Evolutionary conservation across 768 basidiomycete species (phyloP), one percentile per base, ranked within the genome.

Genomic region (Leucosporidium creatinivorum): DNA sequence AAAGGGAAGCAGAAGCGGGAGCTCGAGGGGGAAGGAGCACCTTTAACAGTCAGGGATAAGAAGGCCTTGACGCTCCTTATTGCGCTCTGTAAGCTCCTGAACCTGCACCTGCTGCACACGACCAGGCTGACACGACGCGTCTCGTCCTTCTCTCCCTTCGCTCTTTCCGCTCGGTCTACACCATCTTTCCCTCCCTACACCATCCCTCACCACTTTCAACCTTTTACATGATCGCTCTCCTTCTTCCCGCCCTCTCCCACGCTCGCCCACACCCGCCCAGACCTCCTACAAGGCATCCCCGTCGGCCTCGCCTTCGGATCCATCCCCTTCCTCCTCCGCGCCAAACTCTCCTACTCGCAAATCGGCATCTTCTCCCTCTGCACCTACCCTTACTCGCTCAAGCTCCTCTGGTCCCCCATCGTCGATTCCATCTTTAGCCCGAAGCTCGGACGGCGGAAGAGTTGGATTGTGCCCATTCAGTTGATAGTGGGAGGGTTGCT

Each of bases 391-490:
- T 99, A 98, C 81, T 96, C 92, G 26, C 85, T 99, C 75, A 99
- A 99, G 80, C 79, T 99, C 68, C 78, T 98, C 71, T 98, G 94
- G 93, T 94, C 92, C 10, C 96, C 96, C 61, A 88, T 99, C 69
- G 91, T 99, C 63, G 96, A 99, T 76, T 89, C 94, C 2, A 81
- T 88, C 70, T 99, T 88, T 78, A 81, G 88, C 74, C 80, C 85
- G 48, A 87, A 85, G 51, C 73, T 93, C 69, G 96, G 96, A n/a
- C 87, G 96, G 59, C 83, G 96, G 70, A 99, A 97, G 79, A 93
- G 91, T 69, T 99, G 96, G 96, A 98, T 99, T 73, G 87, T 98
- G 69, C 96, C 96, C 54, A 96, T 99, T 83, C 96, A 99, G 77
- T 77, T 87, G 39, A 85, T 92, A 70, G 89, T 97, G 59, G 96